Evolutionary conservation across 768 basidiomycete genomes (phyloP), one percentile per base, ranked within the genome.

Genomic region (Lyophyllum decastes): DNA sequence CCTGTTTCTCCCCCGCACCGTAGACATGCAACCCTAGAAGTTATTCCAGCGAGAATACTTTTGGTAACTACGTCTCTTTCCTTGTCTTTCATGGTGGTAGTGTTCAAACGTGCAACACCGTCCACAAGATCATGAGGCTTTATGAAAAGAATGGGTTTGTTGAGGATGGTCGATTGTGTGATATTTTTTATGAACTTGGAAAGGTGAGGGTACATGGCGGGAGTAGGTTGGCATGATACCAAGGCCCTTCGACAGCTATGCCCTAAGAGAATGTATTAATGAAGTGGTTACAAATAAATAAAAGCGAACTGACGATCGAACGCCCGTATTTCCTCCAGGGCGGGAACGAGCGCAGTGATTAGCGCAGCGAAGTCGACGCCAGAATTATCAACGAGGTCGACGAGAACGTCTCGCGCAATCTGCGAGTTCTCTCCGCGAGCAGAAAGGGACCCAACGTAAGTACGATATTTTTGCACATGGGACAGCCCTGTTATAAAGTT

Each of bases 91-190:
- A 64, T 67, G 24, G 69, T 61, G 19, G 62, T 67, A 19, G 73
- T 56, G 7, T 76, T 69, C 35, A 85, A 64, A 34, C 72, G 79
- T 11, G 78, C 68, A 21, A 85, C 69, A 7, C 85, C 86, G 62
- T 90, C 87, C 6, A 89, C 74, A n/a, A 92, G 79, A 60, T 92
- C 88, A 10, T 69, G 73, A 1, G 89, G 80, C 66, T 88, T 90
- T 67, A 93, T 81, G 66, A 92, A 92, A 34, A 92, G 73, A 9
- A 77, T 79, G 0, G 89, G 73, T 64, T 87, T 89, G 71, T 87
- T 79, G 38, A 92, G 69, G n/a, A 82, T 73, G 0, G 76, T 58
- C 0, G 85, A 78, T 21, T 73, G 67, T 2, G 76, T 73, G 25
- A 93, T 70, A 43, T 75, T 78, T 35, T 73, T 70, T 24, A 86